Evolutionary conservation across 306 rosid genomes (phyloP).

Genomic region (Begonia peltatifolia): DNA sequence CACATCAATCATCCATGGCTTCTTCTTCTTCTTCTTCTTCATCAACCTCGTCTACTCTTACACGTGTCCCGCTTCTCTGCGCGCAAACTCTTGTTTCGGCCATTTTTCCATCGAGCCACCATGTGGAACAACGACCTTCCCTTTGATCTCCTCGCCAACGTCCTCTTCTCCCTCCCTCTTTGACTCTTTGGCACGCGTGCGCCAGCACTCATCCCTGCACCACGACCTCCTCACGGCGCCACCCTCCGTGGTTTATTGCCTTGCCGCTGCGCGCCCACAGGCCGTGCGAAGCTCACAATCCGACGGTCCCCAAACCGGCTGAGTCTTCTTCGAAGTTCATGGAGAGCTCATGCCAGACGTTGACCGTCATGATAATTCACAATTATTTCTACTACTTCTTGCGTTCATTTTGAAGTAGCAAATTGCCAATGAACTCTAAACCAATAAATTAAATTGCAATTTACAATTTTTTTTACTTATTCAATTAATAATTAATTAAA

Average conservation of each 20-base stretch:
- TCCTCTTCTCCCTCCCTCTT: constrained; percentile 57
- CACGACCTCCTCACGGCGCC: constrained; percentile 1
- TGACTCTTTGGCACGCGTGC: constrained; percentile 46
- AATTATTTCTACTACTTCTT: too few species aligned
- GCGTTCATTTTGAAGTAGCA: too few species aligned
- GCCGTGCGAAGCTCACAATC: constrained; percentile 34
- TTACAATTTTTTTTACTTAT: too few species aligned
- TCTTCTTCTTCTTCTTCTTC: too few species aligned
- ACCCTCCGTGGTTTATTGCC: constrained; percentile 55
- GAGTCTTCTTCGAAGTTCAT: too few species aligned
- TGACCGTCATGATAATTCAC: too few species aligned
- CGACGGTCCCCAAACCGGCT: constrained; percentile 13
- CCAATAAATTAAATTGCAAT: too few species aligned
- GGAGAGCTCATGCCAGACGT: too few species aligned
- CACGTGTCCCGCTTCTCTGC: not conserved
- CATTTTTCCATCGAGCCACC: not conserved
- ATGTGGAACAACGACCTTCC: constrained; percentile 70
- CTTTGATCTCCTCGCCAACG: constrained; percentile 44
- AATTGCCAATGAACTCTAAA: too few species aligned
- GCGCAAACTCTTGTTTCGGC: not conserved
- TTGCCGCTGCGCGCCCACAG: constrained; percentile 26
- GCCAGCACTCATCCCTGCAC: constrained; percentile 9
- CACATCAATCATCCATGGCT: constrained; percentile 15
- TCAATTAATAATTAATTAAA: too few species aligned
- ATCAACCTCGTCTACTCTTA: too few species aligned